A percentile compares a stretch with the other conserved stretches of the same genome.
phyloP scores from a whole-genome alignment of 352 stramenopile genomes.

The Globisporangium echinulatum region DNA sequence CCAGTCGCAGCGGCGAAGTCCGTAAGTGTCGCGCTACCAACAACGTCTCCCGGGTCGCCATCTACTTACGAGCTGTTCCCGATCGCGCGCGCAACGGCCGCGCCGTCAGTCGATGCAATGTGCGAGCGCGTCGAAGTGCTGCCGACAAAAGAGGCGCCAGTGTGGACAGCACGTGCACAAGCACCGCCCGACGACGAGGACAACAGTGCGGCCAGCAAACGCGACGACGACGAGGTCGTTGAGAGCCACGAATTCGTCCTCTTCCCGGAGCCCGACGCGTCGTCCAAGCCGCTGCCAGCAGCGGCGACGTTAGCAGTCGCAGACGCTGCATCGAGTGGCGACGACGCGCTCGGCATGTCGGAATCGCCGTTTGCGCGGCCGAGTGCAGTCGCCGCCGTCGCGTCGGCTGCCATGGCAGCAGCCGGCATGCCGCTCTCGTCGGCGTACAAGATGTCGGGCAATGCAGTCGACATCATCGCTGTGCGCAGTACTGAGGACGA shows the following conservation, averaged over 20 bases:
- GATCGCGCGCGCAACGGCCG: conserved; percentile 8
- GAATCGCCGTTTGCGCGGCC: conserved; percentile 11
- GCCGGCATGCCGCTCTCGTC: conserved; percentile 15
- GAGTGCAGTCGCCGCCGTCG: conserved; percentile 13
- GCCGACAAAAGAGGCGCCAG: background rate
- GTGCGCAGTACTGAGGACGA: conserved; percentile 52
- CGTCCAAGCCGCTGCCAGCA: background rate
- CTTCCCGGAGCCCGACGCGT: conserved; percentile 16
- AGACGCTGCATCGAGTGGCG: background rate
- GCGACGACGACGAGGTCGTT: background rate
- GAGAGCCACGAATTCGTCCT: conserved; percentile 20
- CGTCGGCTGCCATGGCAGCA: background rate
- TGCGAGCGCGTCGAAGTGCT: conserved; percentile 3
- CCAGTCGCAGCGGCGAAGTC: too few relatives aligned
- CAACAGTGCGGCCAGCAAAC: background rate
- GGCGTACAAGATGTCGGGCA: conserved; percentile 67
- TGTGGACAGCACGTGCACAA: conserved; percentile 4
- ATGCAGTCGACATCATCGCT: conserved; percentile 75
- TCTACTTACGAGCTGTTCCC: conserved; percentile 40
- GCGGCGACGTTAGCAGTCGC: conserved; percentile 8
- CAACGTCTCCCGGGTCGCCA: conserved; percentile 12
- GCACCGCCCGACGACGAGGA: background rate
- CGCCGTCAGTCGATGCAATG: background rate
- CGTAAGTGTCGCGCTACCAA: too few relatives aligned
- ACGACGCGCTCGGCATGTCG: conserved; percentile 5